Conservation (phyloP, 2,329 filamentous ascomycete species). For the Fusarium phyllophilum region DNA sequence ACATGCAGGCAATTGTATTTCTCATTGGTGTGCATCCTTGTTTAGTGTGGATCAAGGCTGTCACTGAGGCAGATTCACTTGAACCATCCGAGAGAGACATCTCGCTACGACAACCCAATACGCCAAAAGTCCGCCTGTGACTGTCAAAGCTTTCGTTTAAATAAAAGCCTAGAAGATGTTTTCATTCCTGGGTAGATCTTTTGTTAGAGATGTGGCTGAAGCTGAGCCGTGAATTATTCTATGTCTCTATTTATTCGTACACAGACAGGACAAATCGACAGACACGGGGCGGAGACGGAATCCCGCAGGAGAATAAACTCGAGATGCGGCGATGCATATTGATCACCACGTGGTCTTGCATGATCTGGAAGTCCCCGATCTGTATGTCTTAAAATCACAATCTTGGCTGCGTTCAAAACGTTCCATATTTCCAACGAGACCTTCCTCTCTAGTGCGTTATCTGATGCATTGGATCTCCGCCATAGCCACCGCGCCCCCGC, state of each 20-base stretch:
- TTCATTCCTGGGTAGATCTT: neutral
- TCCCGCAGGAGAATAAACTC: neutral
- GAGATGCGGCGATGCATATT: neutral
- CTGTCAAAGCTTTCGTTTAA: neutral
- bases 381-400: neutral
- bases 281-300: neutral
- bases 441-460: neutral
- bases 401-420: neutral
- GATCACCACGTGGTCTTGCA: neutral
- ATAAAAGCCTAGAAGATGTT: neutral
- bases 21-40: slow-evolving; percentile 5
- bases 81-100: neutral
- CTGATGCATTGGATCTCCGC: neutral
- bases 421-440: neutral
- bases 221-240: neutral
- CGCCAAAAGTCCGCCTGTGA: neutral
- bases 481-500: slow-evolving; percentile 1
- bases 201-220: neutral
- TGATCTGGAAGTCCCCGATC: slow-evolving; percentile 5
- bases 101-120: neutral
- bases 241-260: too few species aligned
- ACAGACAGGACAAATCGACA: neutral
- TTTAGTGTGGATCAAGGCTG: slow-evolving; percentile 3
- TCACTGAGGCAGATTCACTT: slow-evolving; percentile 28
- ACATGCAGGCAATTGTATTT: neutral